Conservation (phyloP, 495 filamentous ascomycete genomes). For the Penicillium riverlandense region DNA sequence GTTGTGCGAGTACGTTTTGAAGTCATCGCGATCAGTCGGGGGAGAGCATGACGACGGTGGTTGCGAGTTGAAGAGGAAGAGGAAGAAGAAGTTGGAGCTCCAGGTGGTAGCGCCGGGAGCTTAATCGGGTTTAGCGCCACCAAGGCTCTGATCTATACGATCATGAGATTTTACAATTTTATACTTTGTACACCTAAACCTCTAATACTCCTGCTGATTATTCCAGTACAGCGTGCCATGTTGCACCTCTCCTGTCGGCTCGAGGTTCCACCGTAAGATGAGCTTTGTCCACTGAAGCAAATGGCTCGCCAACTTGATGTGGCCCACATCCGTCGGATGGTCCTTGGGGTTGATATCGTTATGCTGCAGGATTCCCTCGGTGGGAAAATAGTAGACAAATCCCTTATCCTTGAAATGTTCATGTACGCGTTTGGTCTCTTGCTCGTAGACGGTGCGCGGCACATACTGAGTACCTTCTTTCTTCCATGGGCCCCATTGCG, state of each 20-base stretch:
- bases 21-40: conserved; percentile 49
- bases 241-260: conserved; percentile 56
- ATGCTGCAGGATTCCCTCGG: conserved; percentile 59
- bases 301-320: conserved; percentile 62
- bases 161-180: too few relatives aligned
- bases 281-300: conserved; percentile 48
- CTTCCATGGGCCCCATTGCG: conserved; percentile 57
- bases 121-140: too few relatives aligned
- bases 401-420: conserved; percentile 48
- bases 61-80: too few relatives aligned
- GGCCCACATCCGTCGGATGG: conserved; percentile 61
- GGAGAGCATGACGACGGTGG: neutral
- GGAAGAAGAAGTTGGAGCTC: too few relatives aligned
- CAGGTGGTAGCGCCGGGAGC: too few relatives aligned
- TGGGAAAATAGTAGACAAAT: conserved; percentile 65
- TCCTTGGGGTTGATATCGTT: conserved; percentile 59
- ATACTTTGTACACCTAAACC: too few relatives aligned
- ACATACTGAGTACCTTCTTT: conserved; percentile 45
- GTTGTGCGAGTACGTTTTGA: conserved; percentile 70
- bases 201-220: conserved; percentile 41
- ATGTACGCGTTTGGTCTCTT: conserved; percentile 49
- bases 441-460: conserved; percentile 39
- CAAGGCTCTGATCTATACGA: too few relatives aligned
- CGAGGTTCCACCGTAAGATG: conserved; percentile 54
- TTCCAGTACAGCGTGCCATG: conserved; percentile 60